These are phyloP conservation scores for Citrullus colocynthis DNA, from an alignment of 306 rosid species.

Conservation along the genomic window DNA sequence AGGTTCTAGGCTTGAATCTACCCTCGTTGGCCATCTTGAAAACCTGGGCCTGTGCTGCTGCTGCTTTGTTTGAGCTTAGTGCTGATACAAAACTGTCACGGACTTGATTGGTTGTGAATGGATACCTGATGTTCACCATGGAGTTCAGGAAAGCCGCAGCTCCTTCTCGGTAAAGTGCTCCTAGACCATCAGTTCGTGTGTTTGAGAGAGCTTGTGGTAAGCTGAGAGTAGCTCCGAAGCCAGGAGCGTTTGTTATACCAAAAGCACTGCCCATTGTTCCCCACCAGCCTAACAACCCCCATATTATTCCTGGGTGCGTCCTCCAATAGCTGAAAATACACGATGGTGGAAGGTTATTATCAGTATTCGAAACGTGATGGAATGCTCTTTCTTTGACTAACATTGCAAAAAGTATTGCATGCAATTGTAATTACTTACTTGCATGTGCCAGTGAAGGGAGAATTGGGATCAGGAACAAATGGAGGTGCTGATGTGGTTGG, in stretches of 20 bases:
- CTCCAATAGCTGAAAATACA: constrained; percentile 64
- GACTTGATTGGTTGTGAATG: constrained; percentile 10
- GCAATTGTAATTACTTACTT: constrained; percentile 35
- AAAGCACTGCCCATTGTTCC: constrained; percentile 69
- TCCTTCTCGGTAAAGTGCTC: constrained; percentile 14
- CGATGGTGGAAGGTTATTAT: neutral
- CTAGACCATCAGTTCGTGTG: constrained; percentile 12
- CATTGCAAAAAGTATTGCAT: neutral
- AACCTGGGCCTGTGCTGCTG: constrained; percentile 8
- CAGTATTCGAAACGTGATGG: neutral
- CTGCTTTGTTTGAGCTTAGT: constrained; percentile 12
- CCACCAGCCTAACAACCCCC: constrained; percentile 92
- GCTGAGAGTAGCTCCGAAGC: constrained; percentile 34
- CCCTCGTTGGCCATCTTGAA: constrained; percentile 17
- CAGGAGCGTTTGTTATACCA: constrained; percentile 45
- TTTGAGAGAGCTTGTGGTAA: constrained; percentile 25
- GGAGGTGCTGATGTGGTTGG: constrained; percentile 66
- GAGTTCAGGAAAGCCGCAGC: constrained; percentile 13
- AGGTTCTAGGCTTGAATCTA: constrained; percentile 11
- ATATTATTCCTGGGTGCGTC: constrained; percentile 58
- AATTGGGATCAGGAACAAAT: constrained; percentile 41
- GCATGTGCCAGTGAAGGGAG: constrained; percentile 84
- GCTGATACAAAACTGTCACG: constrained; percentile 8
- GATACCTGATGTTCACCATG: constrained; percentile 10
- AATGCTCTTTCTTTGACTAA: neutral